Evolutionary conservation across 176 grass and related monocot species (phyloP), one percentile per base, ranked within the genome.

Genomic region (Calamus simplicifolius): DNA sequence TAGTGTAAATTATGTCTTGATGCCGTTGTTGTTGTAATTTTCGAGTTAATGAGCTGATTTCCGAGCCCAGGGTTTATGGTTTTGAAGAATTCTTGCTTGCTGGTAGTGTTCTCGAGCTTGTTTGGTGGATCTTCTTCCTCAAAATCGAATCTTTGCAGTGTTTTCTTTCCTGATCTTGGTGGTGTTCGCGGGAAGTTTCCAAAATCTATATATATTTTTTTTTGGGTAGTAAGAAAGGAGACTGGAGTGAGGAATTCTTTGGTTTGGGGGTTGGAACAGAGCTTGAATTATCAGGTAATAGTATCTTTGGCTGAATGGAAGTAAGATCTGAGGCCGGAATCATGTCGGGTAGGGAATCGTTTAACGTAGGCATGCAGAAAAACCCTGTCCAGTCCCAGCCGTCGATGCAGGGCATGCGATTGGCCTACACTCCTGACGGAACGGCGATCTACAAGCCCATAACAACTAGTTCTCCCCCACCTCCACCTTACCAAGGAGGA

Each of bases 271-370:
- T 49, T 58, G 50, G 19, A 57, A 3, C 73, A 54, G 55, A 27
- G 64, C 48, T 43, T 19, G 19, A 55, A 63, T 72, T 64, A 18
- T 67, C 21, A 58, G 69, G 63, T 71, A 25, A 2, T 64, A 16
- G 64, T 74, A 62, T 73, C 66, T 66, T 59, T 67, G 71, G 70
- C 26, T 81, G 75, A 70, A 98, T 98, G 87, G 87, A 98, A 63
- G 84, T 92, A 70, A 80, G 87, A 69, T 87, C 87, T 21, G 87
- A 97, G 78, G 78, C 79, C 68, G 87, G 92, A 27, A 77, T 88
- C 52, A 79, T 97, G 78, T 78, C 72, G 1, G 81, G 75, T 57
- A 85, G 69, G 67, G 92, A 98, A 75, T 81, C 80, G 27, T 98
- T 92, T 56, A 81, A 70, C 53, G 62, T 93, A 27, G 53, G 77